Percentiles rank a stretch among this genome's conserved stretches.
Conservation (phyloP, 2,329 filamentous ascomycete species). For the Colletotrichum cereale region DNA sequence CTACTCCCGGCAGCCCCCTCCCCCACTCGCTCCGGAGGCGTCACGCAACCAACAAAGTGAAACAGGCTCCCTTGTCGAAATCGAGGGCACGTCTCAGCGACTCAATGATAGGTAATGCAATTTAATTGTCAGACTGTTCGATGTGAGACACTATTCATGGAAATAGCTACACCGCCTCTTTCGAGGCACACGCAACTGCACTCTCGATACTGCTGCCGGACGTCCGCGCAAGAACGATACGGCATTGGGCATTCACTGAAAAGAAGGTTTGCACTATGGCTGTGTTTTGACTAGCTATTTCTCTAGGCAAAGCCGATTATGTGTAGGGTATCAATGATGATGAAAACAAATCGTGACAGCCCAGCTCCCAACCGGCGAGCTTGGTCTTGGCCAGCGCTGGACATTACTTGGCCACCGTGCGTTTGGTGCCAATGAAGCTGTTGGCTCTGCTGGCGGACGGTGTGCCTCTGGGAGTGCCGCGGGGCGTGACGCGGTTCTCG, state of each 20-base stretch:
- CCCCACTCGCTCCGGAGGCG: constrained; percentile 44
- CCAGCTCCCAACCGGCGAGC: background rate
- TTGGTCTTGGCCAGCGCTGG: background rate
- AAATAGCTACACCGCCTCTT: constrained; percentile 41
- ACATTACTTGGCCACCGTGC: constrained; percentile 2
- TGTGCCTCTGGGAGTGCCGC: constrained; percentile 52
- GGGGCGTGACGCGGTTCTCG: constrained; percentile 55
- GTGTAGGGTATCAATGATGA: constrained; percentile 6
- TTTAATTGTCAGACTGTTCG: background rate
- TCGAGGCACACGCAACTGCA: constrained; percentile 45
- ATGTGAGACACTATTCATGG: background rate
- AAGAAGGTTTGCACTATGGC: background rate
- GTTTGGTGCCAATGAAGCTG: constrained; percentile 19
- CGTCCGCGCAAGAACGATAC: background rate
- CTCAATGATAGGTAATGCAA: constrained; percentile 35
- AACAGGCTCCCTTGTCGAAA: constrained; percentile 33
- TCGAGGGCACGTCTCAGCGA: constrained; percentile 42
- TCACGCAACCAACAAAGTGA: constrained; percentile 33
- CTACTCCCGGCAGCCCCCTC: background rate
- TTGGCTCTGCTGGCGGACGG: constrained; percentile 51
- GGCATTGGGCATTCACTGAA: background rate
- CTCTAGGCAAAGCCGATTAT: background rate
- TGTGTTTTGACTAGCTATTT: background rate
- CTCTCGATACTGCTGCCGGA: background rate
- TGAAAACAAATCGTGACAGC: background rate